phyloP scores from a whole-genome alignment of 257 asterid species.

The Solanum tacnaense region DNA sequence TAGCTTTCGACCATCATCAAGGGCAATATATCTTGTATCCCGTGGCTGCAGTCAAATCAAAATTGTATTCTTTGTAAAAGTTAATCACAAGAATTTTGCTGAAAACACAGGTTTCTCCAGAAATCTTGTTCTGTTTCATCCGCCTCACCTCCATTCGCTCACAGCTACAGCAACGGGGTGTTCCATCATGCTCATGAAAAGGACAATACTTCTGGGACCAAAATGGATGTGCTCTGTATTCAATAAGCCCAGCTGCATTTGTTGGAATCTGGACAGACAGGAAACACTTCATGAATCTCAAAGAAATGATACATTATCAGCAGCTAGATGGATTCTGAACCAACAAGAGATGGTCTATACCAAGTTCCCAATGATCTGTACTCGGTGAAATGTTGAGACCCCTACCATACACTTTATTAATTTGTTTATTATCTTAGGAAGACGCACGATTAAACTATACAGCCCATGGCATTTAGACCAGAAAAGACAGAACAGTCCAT shows the following conservation, averaged over 20 bases:
- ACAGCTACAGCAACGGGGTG: constrained; percentile 95
- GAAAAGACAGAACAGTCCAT: not conserved
- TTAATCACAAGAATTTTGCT: not conserved
- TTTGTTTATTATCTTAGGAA: not conserved
- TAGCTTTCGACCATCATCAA: constrained; percentile 83
- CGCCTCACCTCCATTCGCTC: constrained; percentile 84
- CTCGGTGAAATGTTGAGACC: not conserved
- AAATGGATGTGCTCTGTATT: constrained; percentile 89
- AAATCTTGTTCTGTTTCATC: not conserved
- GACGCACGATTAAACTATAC: not conserved
- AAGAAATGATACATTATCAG: not conserved
- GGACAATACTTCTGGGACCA: constrained; percentile 99
- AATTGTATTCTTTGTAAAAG: not conserved
- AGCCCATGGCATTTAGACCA: not conserved
- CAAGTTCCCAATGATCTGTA: not conserved
- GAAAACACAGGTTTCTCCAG: not conserved
- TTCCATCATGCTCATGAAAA: constrained; percentile 88
- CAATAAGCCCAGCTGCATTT: constrained; percentile 87
- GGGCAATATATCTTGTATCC: constrained; percentile 57
- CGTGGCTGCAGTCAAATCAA: constrained; percentile 40
- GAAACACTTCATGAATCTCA: constrained; percentile 1
- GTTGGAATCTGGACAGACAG: constrained; percentile 68
- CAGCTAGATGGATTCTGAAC: not conserved
- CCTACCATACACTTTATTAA: not conserved
- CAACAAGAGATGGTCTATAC: not conserved